Conservation (phyloP, 2,329 filamentous ascomycete genomes). For the Sporothrix luriei region DNA sequence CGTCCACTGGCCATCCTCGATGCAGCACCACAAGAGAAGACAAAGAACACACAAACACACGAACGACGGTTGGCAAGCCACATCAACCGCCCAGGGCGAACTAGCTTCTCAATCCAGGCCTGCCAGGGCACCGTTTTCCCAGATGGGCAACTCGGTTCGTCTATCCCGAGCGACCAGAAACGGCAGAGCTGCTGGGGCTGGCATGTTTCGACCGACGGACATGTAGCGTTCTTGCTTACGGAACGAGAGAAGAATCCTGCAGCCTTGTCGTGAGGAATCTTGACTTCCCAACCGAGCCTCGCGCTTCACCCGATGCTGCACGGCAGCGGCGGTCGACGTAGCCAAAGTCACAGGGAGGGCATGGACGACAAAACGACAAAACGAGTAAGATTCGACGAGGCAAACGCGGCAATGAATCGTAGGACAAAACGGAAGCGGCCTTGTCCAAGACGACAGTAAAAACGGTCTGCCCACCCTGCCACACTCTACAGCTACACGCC, state of each 20-base stretch:
- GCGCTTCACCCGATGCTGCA: neutral
- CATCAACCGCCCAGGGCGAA: neutral
- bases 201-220: too few relatives aligned
- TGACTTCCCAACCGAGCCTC: neutral
- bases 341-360: neutral
- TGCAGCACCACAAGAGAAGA: neutral
- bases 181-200: too few relatives aligned
- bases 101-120: neutral
- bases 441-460: neutral
- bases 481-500: neutral
- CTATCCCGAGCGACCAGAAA: too few relatives aligned
- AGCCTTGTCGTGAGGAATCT: conserved; percentile 19
- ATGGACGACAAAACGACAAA: neutral
- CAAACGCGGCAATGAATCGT: conserved; percentile 26
- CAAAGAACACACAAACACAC: neutral
- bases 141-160: neutral
- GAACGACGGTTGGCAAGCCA: neutral
- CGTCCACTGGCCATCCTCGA: conserved; percentile 1
- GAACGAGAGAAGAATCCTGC: neutral
- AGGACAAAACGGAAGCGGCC: conserved; percentile 12
- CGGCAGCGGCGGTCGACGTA: neutral
- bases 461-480: neutral
- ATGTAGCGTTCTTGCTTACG: neutral
- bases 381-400: neutral
- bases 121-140: conserved; percentile 6